These are phyloP conservation scores for Phytopythium delawarense DNA, from an alignment of 352 stramenopile species.

Conservation along the genomic window DNA sequence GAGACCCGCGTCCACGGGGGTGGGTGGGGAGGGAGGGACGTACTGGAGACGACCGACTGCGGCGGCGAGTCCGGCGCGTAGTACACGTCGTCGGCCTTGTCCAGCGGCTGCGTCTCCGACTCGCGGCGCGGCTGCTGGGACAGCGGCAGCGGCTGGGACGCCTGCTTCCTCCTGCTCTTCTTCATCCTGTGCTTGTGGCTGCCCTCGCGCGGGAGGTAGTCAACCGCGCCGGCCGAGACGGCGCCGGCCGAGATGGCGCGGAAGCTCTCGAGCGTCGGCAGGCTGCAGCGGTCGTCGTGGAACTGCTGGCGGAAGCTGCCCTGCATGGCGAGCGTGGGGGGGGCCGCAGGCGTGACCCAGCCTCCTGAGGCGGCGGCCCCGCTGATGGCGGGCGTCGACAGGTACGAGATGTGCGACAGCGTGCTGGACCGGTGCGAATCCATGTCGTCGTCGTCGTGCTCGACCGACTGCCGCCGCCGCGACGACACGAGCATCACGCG, in stretches of 20 bases:
- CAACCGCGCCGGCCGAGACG: conserved; percentile 3
- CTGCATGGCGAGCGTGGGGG: conserved; percentile 25
- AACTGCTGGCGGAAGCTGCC: conserved; percentile 42
- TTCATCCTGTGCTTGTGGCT: conserved; percentile 10
- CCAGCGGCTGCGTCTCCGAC: not conserved
- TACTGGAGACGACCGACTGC: conserved; percentile 9
- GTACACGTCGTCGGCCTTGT: conserved; percentile 18
- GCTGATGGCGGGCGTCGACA: conserved; percentile 17
- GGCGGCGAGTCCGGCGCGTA: conserved; percentile 27
- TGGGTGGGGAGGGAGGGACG: not conserved
- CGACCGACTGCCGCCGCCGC: conserved; percentile 31
- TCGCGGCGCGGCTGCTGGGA: conserved; percentile 3
- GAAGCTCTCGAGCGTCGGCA: conserved; percentile 46
- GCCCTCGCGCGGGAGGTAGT: conserved; percentile 1
- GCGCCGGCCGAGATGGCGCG: conserved; percentile 9
- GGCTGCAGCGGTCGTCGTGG: conserved; percentile 48
- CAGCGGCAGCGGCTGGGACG: not conserved
- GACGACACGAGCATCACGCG: conserved; percentile 45
- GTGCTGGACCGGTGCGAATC: conserved; percentile 31
- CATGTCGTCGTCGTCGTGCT: conserved; percentile 17
- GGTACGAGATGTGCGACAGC: conserved; percentile 37
- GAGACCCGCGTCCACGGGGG: no score
- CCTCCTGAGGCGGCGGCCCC: not conserved
- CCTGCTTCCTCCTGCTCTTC: conserved; percentile 6
- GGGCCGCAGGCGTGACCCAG: conserved; percentile 12